Evolutionary conservation across 768 basidiomycete genomes (phyloP), one percentile per base, ranked within the genome.

Genomic region (Hortiboletus campestris): DNA sequence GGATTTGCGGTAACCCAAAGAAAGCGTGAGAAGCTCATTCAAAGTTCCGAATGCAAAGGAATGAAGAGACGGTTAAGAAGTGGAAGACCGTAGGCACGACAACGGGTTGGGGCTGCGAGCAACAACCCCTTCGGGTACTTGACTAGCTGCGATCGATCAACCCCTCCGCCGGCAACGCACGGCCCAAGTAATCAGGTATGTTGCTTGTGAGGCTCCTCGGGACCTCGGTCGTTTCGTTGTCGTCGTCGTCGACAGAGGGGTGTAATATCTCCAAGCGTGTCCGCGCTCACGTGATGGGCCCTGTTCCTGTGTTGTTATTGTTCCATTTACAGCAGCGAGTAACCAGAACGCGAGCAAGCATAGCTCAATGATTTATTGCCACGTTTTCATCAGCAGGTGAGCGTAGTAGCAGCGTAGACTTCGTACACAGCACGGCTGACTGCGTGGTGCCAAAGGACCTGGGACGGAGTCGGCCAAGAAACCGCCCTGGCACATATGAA

Each of bases 201-300:
- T 6, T 17, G 16, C n/a, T 44, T 45, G 25, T 36, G 35, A 4
- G 39, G 48, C 22, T 46, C 58, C 58, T 49, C 49, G 60, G 60
- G 19, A 57, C 60, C 55, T 63, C 60, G 60, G 60, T 50, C 12
- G 47, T 51, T 44, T 38, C 46, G 46, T 43, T 40, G 40, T 29
- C 9, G 40, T 2, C 17, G 36, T 25, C 25, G 25, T 25, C 25
- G 25, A 34, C 34, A 38, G 13, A n/a, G 36, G 17, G 35, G 35
- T 8, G 35, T 6, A 25, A 25, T 25, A 25, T 25, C 25, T 25
- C 25, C 36, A 17, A 38, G 36, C 36, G 36, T 17, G 6, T 25
- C 25, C 25, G 25, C 25, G 25, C 25, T 25, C 25, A 25, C 25
- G 25, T 25, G 25, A 25, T 25, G 25, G 25, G 25, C 25, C 25